phyloP scores from a whole-genome alignment of 768 basidiomycete genomes.

The Pleurotus citrinopileatus region DNA sequence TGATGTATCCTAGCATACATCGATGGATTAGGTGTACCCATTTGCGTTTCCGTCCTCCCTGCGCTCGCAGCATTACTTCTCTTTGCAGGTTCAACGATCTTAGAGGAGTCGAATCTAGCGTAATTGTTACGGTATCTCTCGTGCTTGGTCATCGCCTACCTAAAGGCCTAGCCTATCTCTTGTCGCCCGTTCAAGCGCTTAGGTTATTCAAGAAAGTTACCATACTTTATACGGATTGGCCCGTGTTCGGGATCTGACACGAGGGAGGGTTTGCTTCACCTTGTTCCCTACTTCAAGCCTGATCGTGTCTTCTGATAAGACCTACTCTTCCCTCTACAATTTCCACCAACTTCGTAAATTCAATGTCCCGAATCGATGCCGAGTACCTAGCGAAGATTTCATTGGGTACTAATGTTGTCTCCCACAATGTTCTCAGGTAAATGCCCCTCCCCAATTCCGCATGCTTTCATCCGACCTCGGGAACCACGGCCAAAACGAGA shows the following conservation, averaged over 20 bases:
- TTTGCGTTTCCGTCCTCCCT: neutral
- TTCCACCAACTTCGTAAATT: neutral
- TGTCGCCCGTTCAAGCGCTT: neutral
- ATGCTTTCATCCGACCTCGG: no score
- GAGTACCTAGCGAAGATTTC: no score
- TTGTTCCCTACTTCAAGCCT: neutral
- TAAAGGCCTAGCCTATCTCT: neutral
- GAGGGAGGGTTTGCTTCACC: neutral
- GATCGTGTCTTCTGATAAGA: neutral
- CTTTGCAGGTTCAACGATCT: neutral
- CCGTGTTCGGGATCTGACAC: neutral
- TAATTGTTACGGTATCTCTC: neutral
- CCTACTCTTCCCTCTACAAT: no score
- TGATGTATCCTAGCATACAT: no score
- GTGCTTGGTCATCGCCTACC: neutral
- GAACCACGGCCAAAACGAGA: no score
- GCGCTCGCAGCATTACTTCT: neutral
- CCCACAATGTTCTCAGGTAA: no score
- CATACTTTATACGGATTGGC: neutral
- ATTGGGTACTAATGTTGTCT: no score
- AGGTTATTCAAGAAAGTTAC: neutral
- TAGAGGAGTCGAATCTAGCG: neutral
- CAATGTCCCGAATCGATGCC: conserved; percentile 4
- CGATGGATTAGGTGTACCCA: no score
- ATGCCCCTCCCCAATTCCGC: no score